Evolutionary conservation across 2,329 filamentous ascomycete genomes (phyloP), one percentile per base, ranked within the genome.

Genomic region (Parascedosporium putredinis): DNA sequence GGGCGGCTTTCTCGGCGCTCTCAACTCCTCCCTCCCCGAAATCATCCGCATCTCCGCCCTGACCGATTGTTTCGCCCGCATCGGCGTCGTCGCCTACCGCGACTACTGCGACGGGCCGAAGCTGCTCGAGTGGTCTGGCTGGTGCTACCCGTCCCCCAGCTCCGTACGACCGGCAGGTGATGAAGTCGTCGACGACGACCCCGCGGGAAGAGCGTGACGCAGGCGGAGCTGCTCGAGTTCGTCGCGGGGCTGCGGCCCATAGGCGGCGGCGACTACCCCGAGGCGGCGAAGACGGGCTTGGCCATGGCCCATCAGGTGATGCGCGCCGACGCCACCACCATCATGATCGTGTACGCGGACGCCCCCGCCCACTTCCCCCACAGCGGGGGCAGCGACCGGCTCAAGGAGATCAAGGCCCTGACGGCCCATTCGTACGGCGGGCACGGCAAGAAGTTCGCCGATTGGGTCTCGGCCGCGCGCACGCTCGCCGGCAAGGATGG

Each of bases 51-150:
- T 76, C 5, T 73, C 72, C 1, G 63, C 66, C 1, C 61, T 75
- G 1, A 76, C 74, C 0, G 66, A 63, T 47, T 71, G 69, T 55
- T 76, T 78, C 56, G 64, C 68, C 4, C 67, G 71, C 2, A 71
- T 76, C 49, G 73, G 72, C 5, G 63, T 76, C 3, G 57, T 76
- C 10, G 70, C 68, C 1, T 77, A 76, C 53, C 67, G 73, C 5
- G 74, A 77, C 58, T 75, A 75, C 56, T 63, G 59, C 52, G 51
- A 54, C 10, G 57, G 58, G 12, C 40, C 47, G 3, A 24, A 51
- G 25, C 52, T 72, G 22, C 65, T 68, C 2, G 62, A 74, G 45
- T 77, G 72, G 69, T 75, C 73, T 0, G 71, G 73, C 3, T 76
- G 73, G 73, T 64, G 59, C 40, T 59, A 58, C 18, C 58, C 59